Evolutionary conservation across 805 yeast species (phyloP), one percentile per base, ranked within the genome.

Genomic region (Blastobotrys mokoenaii): DNA sequence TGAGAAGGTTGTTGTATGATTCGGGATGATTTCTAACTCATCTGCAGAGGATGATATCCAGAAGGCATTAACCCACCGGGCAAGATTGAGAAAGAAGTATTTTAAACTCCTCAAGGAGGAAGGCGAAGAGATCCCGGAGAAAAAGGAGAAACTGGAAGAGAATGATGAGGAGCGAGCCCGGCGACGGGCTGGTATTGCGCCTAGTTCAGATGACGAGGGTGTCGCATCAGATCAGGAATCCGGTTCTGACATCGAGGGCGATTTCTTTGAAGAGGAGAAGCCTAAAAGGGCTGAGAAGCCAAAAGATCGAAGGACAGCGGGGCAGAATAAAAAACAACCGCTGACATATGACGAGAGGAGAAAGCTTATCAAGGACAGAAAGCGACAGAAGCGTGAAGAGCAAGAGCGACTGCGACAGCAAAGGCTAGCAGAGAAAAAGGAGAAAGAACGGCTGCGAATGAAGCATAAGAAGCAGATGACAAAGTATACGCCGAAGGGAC

Each of bases 31-130:
- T 34, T 17, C 44, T 25, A 35, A 48, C 52, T 51, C 18, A 29
- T 30, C 14, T 11, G 6, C 32, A 38, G 37, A 20, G 20, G 73
- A 76, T 45, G 96, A 87, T 49, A 89, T 89, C 56, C 81, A 82
- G 56, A 76, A 73, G 57, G 82, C 93, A 10, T 72, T 89, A 52
- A 74, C 77, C 0, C 94, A 87, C 58, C 76, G 87, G 50, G 85
- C 96, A 11, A 74, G 93, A 56, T 73, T 89, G 52, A 77, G 86
- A 68, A 84, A 81, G 62, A 79, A 77, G 41, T 89, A 89, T 59
- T 80, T 85, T 69, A 87, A 88, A 61, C 68, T 86, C 44, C 62
- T 87, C 35, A 74, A 77, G 43, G 88, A 77, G 43, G 88, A 84
- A 54, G 94, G 89, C 1, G 73, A 73, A 41, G 52, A 64, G 3